Percentiles rank a stretch among this genome's conserved stretches.
Evolutionary conservation across 495 filamentous ascomycete species (phyloP).

Genomic region (Aspergillus ellipticus): DNA sequence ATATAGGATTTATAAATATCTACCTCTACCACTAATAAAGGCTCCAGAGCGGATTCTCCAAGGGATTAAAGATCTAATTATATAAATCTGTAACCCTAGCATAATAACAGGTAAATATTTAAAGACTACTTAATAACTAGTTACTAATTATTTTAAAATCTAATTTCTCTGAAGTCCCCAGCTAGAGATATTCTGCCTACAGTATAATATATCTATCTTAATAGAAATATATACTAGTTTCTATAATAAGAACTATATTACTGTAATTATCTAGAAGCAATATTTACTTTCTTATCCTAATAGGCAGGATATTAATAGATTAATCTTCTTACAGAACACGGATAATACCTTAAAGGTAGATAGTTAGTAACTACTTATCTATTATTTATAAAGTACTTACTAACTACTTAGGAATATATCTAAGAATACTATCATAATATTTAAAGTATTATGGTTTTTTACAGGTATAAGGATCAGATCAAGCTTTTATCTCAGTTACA

Average conservation of each 20-base stretch:
- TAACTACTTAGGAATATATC: constrained; percentile 1
- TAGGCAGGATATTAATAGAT: constrained; percentile 10
- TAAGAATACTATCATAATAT: too few species aligned
- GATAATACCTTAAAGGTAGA: constrained; percentile 5
- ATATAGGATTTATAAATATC: too few species aligned
- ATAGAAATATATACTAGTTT: constrained; percentile 8
- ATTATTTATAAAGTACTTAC: constrained; percentile 4
- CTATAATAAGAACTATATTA: constrained; percentile 10
- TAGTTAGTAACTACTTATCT: not conserved
- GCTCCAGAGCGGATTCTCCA: too few species aligned
- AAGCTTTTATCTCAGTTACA: too few species aligned
- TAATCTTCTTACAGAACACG: constrained; percentile 4
- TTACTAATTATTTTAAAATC: not conserved
- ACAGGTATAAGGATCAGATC: too few species aligned
- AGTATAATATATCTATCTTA: constrained; percentile 9
- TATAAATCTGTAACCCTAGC: too few species aligned
- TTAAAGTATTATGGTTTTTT: too few species aligned
- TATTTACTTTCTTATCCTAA: constrained; percentile 1
- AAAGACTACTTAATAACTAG: not conserved
- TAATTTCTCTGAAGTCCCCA: constrained; percentile 10
- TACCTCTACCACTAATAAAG: too few species aligned
- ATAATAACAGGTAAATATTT: too few species aligned
- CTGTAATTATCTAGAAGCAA: constrained; percentile 12
- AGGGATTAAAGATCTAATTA: too few species aligned
- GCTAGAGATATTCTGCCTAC: constrained; percentile 7